These are phyloP conservation scores for Teratosphaeria viscida DNA, from an alignment of 2,329 filamentous ascomycete species.

Conservation along the genomic window DNA sequence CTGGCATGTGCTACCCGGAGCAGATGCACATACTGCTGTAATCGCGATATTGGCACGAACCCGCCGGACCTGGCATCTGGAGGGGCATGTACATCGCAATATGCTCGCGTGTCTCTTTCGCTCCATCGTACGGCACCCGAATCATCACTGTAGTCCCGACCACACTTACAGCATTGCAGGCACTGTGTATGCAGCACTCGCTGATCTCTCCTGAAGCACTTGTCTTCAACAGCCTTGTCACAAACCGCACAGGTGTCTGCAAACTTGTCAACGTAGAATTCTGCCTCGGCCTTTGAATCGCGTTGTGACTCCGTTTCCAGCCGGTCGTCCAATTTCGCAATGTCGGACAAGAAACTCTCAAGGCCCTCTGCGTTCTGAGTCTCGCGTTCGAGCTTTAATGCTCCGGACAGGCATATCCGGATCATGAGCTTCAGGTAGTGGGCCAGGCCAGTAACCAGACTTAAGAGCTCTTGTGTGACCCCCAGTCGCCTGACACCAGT, in stretches of 20 bases:
- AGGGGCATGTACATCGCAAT: conserved; percentile 47
- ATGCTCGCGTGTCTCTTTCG: conserved; percentile 55
- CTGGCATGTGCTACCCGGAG: conserved; percentile 84
- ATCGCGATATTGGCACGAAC: conserved; percentile 68
- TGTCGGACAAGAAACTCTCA: conserved; percentile 70
- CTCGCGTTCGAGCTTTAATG: conserved; percentile 82
- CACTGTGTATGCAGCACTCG: conserved; percentile 77
- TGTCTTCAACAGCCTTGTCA: conserved; percentile 83
- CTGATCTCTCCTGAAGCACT: conserved; percentile 67
- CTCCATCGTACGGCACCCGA: conserved; percentile 63
- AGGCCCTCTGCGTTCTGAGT: conserved; percentile 63
- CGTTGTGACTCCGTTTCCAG: conserved; percentile 56
- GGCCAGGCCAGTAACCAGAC: conserved; percentile 86
- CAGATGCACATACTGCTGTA: conserved; percentile 91
- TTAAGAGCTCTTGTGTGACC: conserved; percentile 96
- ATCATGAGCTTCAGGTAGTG: conserved; percentile 98
- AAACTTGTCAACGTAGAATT: conserved; percentile 34
- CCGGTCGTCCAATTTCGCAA: conserved; percentile 70
- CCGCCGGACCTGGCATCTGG: conserved; percentile 46
- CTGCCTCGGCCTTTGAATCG: conserved; percentile 32
- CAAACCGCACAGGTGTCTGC: conserved; percentile 73
- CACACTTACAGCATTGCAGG: conserved; percentile 59
- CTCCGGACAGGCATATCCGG: conserved; percentile 88
- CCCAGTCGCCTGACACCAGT: conserved; percentile 81
- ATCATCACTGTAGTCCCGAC: conserved; percentile 58